Evolutionary conservation across 305 asterid genomes (phyloP), one percentile per base, ranked within the genome.

Genomic region (Ajuga reptans): DNA sequence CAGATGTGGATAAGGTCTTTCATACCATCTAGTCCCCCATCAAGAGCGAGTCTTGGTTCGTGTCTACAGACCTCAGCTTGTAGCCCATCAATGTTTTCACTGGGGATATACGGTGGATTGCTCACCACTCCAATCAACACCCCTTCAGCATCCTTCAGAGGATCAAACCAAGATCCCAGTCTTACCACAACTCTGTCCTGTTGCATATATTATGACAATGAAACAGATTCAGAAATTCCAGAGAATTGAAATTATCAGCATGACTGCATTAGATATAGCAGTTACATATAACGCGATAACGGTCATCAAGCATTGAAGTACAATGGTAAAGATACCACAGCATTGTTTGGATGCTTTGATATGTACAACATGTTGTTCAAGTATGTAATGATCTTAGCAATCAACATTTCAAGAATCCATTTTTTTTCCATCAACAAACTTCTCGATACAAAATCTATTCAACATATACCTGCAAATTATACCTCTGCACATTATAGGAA

Each of bases 51-150:
- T 21, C 79, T 57, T 2, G 99, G 97, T 79, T 93, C 98, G 4
- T 93, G 87, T 68, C 76, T 79, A 54, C 68, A 71, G 65, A 93
- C 98, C 80, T 93, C 97, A 69, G 95, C 89, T 79, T 93, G 97
- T 33, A 93, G 79, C 31, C 86, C 89, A 39, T 79, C 73, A 18
- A 93, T 78, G 14, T 83, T 75, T 74, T 76, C 82, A 55, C 86
- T 89, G 2, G 99, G 97, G 21, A 93, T 90, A 52, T 90, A 90
- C 0, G 96, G 97, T 45, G 96, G 99, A 77, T 93, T 93, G 73
- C 97, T 88, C 4, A 90, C 92, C 21, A 93, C 24, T 46, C 99
- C 99, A 17, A 74, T 69, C 34, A 90, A 72, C 58, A 67, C 77
- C 62, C 90, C 89, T 78, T 79, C 84, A 43, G 74, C 60, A 31